Percentiles rank a stretch among this genome's conserved stretches.
These are phyloP conservation scores for Raffaelea albimanens DNA, from an alignment of 2,329 filamentous ascomycete species.

Conservation along the genomic window DNA sequence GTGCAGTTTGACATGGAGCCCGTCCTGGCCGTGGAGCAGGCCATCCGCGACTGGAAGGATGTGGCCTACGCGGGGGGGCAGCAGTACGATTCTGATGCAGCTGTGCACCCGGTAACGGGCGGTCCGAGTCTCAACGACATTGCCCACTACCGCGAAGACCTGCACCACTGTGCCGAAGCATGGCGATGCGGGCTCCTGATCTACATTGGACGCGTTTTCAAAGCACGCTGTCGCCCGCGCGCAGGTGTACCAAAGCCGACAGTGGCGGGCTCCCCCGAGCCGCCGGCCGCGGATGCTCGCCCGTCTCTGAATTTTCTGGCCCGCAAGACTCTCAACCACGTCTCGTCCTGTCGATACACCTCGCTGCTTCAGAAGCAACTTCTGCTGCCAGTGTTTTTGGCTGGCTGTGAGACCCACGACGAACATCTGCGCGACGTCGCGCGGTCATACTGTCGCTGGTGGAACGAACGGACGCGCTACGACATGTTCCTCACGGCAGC, in stretches of 20 bases:
- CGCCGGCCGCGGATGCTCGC: not conserved
- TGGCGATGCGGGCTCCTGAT: slow-evolving; percentile 23
- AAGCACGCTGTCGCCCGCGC: slow-evolving; percentile 5
- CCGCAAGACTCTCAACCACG: slow-evolving; percentile 20
- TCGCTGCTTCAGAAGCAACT: slow-evolving; percentile 25
- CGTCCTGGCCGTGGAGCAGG: slow-evolving; percentile 13
- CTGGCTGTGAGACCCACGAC: slow-evolving; percentile 20
- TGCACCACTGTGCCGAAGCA: slow-evolving; percentile 24
- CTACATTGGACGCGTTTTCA: slow-evolving; percentile 22
- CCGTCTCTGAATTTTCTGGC: slow-evolving; percentile 11
- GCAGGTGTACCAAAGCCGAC: not conserved
- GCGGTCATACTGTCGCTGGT: slow-evolving; percentile 21
- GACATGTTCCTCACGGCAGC: slow-evolving; percentile 19
- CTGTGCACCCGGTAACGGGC: no score
- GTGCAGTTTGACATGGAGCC: slow-evolving; percentile 18
- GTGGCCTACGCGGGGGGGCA: not conserved
- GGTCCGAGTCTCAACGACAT: no score
- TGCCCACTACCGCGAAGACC: slow-evolving; percentile 15
- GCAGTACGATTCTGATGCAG: no score
- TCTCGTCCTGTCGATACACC: slow-evolving; percentile 18
- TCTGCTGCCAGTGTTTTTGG: slow-evolving; percentile 25
- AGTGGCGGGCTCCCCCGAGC: not conserved
- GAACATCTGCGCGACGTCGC: slow-evolving; percentile 15
- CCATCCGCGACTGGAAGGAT: slow-evolving; percentile 14
- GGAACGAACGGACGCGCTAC: slow-evolving; percentile 21